These are phyloP conservation scores for Tolypocladium album DNA, from an alignment of 2,329 filamentous ascomycete genomes.

Conservation along the genomic window DNA sequence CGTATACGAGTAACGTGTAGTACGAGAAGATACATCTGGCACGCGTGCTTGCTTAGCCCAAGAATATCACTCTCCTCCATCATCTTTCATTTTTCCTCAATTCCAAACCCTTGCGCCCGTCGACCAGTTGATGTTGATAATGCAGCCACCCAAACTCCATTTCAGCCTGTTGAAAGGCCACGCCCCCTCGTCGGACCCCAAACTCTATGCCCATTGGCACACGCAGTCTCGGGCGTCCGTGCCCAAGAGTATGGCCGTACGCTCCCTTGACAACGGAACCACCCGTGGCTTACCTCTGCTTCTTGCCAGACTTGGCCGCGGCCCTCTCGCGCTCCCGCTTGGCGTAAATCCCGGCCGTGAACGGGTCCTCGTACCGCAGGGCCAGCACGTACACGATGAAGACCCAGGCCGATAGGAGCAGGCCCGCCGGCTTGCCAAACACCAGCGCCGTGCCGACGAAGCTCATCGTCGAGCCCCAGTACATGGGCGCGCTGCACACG, in stretches of 20 bases:
- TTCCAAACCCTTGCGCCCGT: not conserved
- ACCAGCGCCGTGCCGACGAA: constrained; percentile 82
- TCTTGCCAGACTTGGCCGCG: constrained; percentile 35
- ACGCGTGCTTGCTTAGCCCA: not conserved
- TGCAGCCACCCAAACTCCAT: not conserved
- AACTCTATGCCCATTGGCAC: not conserved
- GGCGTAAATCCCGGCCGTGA: constrained; percentile 85
- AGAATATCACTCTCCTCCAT: not conserved
- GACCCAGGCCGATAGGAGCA: constrained; percentile 67
- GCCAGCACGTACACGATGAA: constrained; percentile 71
- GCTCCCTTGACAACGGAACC: not conserved
- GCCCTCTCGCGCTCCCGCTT: constrained; percentile 60
- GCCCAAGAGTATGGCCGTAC: not conserved
- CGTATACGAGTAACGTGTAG: not conserved
- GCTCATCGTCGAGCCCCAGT: constrained; percentile 85
- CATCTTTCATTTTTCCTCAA: not conserved
- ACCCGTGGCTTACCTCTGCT: constrained; percentile 31
- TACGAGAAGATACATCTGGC: too few relatives aligned
- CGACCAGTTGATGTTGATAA: constrained; percentile 4
- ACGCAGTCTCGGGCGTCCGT: not conserved
- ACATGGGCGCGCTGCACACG: constrained; percentile 86
- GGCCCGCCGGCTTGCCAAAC: constrained; percentile 77
- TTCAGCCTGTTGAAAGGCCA: constrained; percentile 10
- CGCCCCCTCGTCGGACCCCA: not conserved
- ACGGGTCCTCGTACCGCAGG: constrained; percentile 82